These are phyloP conservation scores for Globisporangium nunn DNA, from an alignment of 352 stramenopile species.

Conservation along the genomic window DNA sequence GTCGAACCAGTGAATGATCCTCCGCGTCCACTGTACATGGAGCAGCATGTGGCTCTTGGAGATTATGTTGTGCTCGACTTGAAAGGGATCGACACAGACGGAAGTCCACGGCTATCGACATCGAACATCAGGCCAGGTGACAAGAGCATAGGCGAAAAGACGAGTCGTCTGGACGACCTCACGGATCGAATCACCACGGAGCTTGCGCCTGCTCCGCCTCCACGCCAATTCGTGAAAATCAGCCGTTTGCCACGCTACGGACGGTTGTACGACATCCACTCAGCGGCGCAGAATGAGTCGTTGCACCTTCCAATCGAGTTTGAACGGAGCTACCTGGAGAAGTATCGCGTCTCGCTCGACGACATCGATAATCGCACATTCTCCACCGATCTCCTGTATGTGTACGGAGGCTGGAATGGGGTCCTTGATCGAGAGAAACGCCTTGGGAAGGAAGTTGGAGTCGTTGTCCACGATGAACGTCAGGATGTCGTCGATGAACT, in stretches of 20 bases:
- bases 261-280: slow-evolving; percentile 46
- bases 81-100: slow-evolving; percentile 32
- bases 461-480: background rate
- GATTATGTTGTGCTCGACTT: slow-evolving; percentile 27
- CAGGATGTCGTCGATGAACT: slow-evolving; percentile 29
- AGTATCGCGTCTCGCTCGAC: slow-evolving; percentile 19
- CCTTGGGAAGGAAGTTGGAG: background rate
- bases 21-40: slow-evolving; percentile 16
- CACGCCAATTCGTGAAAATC: slow-evolving; percentile 30
- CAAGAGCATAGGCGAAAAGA: background rate
- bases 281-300: slow-evolving; percentile 12
- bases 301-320: slow-evolving; percentile 4
- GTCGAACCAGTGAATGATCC: slow-evolving; percentile 44
- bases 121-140: background rate
- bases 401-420: slow-evolving; percentile 23
- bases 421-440: background rate
- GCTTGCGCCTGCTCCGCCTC: background rate
- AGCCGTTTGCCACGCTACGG: slow-evolving; percentile 38
- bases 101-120: slow-evolving; percentile 3
- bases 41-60: slow-evolving; percentile 21
- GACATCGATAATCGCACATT: slow-evolving; percentile 19
- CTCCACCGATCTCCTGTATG: slow-evolving; percentile 46
- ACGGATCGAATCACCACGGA: slow-evolving; percentile 1
- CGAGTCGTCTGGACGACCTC: background rate
- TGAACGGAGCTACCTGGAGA: slow-evolving; percentile 17